phyloP scores from a whole-genome alignment of 139 green algal species.

The Desmodesmus armatus region DNA sequence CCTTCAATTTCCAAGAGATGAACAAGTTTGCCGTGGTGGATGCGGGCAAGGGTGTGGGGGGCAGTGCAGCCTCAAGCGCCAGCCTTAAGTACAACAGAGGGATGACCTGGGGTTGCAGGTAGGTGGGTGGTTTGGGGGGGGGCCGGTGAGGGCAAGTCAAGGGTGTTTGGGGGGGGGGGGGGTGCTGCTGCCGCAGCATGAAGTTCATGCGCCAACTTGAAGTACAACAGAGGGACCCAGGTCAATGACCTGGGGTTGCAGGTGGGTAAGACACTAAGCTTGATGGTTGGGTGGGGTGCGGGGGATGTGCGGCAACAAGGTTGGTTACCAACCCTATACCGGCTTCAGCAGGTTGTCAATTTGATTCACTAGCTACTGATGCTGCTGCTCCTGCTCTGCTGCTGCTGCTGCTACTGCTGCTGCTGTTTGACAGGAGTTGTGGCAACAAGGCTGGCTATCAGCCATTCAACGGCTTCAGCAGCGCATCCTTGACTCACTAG shows the following conservation, averaged over 20 bases:
- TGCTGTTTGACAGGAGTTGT: not conserved
- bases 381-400: not conserved
- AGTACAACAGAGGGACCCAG: not conserved
- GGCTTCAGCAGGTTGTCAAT: too few species aligned
- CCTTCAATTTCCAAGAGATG: not conserved
- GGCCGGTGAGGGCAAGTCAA: not conserved
- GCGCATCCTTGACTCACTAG: not conserved
- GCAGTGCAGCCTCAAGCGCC: slow-evolving; percentile 1
- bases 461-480: not conserved
- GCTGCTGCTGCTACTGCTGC: not conserved
- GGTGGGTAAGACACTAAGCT: not conserved
- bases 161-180: not conserved
- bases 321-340: too few species aligned
- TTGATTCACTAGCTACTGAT: not conserved
- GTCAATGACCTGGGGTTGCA: not conserved
- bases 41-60: slow-evolving; percentile 18
- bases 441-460: not conserved
- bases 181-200: not conserved
- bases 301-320: too few species aligned
- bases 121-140: not conserved
- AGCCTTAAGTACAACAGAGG: slow-evolving; percentile 10
- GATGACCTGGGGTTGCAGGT: slow-evolving; percentile 40
- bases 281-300: not conserved
- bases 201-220: not conserved
- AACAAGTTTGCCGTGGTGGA: slow-evolving; percentile 16